A percentile compares a stretch with the other conserved stretches of the same genome.
Conservation (phyloP, 495 filamentous ascomycete species). For the Lasiosphaeris hirsuta region DNA sequence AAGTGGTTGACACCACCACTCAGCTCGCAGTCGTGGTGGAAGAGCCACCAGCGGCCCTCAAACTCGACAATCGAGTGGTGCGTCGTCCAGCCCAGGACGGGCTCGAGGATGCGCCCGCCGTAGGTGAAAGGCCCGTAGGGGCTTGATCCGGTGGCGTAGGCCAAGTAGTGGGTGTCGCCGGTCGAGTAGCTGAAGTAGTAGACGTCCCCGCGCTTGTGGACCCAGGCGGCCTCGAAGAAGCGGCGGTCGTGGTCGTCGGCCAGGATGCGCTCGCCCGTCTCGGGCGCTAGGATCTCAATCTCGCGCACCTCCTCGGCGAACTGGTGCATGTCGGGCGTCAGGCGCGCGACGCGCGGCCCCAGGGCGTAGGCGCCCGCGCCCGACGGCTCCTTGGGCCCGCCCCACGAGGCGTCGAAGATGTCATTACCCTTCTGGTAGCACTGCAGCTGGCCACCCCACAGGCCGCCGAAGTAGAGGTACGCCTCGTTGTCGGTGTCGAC, state of each 20-base stretch:
- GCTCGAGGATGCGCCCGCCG: slow-evolving; percentile 65
- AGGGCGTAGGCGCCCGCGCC: slow-evolving; percentile 50
- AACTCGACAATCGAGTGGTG: slow-evolving; percentile 77
- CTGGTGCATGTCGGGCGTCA: slow-evolving; percentile 59
- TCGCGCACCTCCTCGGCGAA: slow-evolving; percentile 50
- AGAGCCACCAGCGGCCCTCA: slow-evolving; percentile 64
- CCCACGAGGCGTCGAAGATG: slow-evolving; percentile 47
- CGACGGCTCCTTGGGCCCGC: slow-evolving; percentile 52
- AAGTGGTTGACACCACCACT: slow-evolving; percentile 62
- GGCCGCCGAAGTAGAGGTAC: slow-evolving; percentile 63
- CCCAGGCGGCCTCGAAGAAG: slow-evolving; percentile 79
- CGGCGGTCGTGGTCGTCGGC: slow-evolving; percentile 66
- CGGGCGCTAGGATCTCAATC: slow-evolving; percentile 54
- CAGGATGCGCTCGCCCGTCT: slow-evolving; percentile 52
- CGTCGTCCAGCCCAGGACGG: slow-evolving; percentile 74
- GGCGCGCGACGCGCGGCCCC: slow-evolving; percentile 56
- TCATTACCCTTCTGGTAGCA: slow-evolving; percentile 45
- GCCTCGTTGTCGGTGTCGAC: slow-evolving; percentile 59
- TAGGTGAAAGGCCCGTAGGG: slow-evolving; percentile 71
- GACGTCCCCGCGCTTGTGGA: slow-evolving; percentile 60
- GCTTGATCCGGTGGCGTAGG: slow-evolving; percentile 57
- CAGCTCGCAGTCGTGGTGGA: slow-evolving; percentile 68
- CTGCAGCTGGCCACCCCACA: slow-evolving; percentile 71
- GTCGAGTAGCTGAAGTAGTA: slow-evolving; percentile 79
- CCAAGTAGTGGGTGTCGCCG: slow-evolving; percentile 69